Evolutionary conservation across 139 green algal species (phyloP), one percentile per base, ranked within the genome.

Genomic region (Tetradesmus lagerheimii): DNA sequence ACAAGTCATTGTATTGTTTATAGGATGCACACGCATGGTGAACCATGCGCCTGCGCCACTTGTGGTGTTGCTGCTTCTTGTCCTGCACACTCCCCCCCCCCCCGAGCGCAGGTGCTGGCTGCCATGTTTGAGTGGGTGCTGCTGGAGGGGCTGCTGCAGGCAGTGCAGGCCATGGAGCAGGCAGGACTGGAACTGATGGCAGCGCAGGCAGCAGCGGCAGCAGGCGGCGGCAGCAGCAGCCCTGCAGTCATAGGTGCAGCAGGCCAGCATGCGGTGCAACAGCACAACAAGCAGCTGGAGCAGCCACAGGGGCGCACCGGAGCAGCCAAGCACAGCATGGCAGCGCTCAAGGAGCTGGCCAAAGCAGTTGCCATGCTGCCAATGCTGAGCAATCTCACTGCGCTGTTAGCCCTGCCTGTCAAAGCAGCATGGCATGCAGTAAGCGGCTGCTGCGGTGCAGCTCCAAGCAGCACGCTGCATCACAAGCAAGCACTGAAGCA

Each of bases 51-150:
- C n/a, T n/a, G n/a, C n/a, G n/a, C n/a, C n/a, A n/a, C n/a, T n/a
- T n/a, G n/a, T n/a, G n/a, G n/a, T n/a, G n/a, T n/a, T n/a, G n/a
- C n/a, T 67, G 57, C 53, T 67, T 16, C 57, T 67, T 23, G 12
- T 23, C 53, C 53, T 25, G 27, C 66, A 15, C 23, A 14, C 2
- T 76, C 27, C 66, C 27, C n/a, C 27, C n/a, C 5, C 27, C 27
- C 5, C 5, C n/a, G 3, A 9, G 11, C 62, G 8, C 71, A 84
- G 85, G 34, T 43, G 2, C 85, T 89, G 0, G n/a, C 45, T 0
- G 45, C 80, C 43, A 74, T 83, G 71, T 84, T 89, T 83, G 71
- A 84, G 16, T 84, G 43, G 74, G 71, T 89, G 20, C 45, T 89
- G 71, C 18, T 81, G 34, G 38, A 43, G 25, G 62, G 64, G 4